phyloP scores from a whole-genome alignment of 371 early-diverging fungal species.

The Globomyces sp. region DNA sequence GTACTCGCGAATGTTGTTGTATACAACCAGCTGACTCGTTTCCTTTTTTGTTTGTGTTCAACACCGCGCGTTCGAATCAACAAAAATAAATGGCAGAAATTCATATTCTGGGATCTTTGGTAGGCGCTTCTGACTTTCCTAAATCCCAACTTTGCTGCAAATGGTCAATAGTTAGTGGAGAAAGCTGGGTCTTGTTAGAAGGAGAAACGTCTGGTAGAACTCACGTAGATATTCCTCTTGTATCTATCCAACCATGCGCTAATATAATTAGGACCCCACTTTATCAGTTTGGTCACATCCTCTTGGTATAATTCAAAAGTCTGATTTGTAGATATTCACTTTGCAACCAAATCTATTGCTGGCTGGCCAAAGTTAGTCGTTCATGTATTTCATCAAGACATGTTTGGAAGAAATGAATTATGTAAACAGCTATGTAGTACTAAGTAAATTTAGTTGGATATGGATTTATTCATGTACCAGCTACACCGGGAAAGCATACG shows the following conservation, averaged over 20 bases:
- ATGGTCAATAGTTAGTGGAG: slow-evolving; percentile 45
- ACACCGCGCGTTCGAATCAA: too few relatives aligned
- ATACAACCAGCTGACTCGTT: too few relatives aligned
- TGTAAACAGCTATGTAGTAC: slow-evolving; percentile 23
- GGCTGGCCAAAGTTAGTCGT: slow-evolving; percentile 54
- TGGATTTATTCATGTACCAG: slow-evolving; percentile 48
- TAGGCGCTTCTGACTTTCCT: slow-evolving; percentile 49
- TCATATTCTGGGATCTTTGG: slow-evolving; percentile 45
- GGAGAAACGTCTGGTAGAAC: slow-evolving; percentile 46
- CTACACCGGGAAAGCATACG: slow-evolving; percentile 45
- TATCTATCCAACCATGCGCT: slow-evolving; percentile 1
- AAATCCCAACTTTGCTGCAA: slow-evolving; percentile 40
- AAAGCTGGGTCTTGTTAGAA: slow-evolving; percentile 46
- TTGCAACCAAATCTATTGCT: slow-evolving; percentile 42
- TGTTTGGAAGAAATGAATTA: slow-evolving; percentile 49
- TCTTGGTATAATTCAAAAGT: slow-evolving; percentile 34
- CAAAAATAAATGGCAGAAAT: slow-evolving; percentile 41
- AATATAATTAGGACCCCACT: slow-evolving; percentile 32
- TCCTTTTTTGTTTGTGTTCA: too few relatives aligned
- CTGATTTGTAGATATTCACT: slow-evolving; percentile 43
- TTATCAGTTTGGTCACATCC: slow-evolving; percentile 52
- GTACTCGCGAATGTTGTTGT: too few relatives aligned
- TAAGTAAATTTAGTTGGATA: slow-evolving; percentile 40
- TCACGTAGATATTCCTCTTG: slow-evolving; percentile 50
- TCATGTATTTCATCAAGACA: slow-evolving; percentile 49